These are phyloP conservation scores for Phytophthora nicotianae DNA, from an alignment of 352 stramenopile species.

Conservation along the genomic window DNA sequence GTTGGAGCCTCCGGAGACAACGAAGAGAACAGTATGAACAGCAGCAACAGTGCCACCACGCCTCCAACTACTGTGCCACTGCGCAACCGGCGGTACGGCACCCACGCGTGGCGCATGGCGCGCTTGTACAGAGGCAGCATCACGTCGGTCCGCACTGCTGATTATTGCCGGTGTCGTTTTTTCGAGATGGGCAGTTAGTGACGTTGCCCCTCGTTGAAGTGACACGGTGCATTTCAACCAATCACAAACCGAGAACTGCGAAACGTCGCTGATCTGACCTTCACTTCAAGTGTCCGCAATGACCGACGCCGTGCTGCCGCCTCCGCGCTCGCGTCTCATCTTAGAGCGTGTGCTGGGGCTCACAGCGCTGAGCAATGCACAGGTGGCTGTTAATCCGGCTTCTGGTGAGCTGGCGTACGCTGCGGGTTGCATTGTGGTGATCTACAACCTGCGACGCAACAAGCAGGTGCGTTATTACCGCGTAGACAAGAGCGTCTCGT, in stretches of 20 bases:
- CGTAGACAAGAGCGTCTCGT: conserved; percentile 84
- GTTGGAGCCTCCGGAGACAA: conserved; percentile 11
- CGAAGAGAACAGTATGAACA: conserved; percentile 63
- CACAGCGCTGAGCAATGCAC: conserved; percentile 74
- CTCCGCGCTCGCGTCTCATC: conserved; percentile 59
- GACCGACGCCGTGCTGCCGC: conserved; percentile 2
- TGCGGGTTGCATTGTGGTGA: conserved; percentile 89
- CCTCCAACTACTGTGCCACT: conserved; percentile 45
- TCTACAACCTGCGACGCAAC: conserved; percentile 87
- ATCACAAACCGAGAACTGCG: background rate
- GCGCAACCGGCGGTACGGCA: conserved; percentile 69
- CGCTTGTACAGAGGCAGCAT: conserved; percentile 73
- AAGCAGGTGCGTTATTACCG: conserved; percentile 91
- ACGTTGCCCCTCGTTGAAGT: conserved; percentile 5
- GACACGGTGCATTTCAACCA: conserved; percentile 17
- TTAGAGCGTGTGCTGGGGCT: conserved; percentile 84
- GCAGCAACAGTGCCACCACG: conserved; percentile 50
- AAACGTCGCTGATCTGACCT: conserved; percentile 18
- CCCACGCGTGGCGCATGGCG: conserved; percentile 62
- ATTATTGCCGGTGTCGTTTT: conserved; percentile 14
- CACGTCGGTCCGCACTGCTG: background rate
- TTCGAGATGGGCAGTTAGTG: conserved; percentile 13
- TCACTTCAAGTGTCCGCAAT: conserved; percentile 9
- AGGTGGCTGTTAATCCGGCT: conserved; percentile 76
- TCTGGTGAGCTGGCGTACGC: conserved; percentile 87